These are phyloP conservation scores for Phaseolus coccineus DNA, from an alignment of 331 rosid species.

Conservation along the genomic window DNA sequence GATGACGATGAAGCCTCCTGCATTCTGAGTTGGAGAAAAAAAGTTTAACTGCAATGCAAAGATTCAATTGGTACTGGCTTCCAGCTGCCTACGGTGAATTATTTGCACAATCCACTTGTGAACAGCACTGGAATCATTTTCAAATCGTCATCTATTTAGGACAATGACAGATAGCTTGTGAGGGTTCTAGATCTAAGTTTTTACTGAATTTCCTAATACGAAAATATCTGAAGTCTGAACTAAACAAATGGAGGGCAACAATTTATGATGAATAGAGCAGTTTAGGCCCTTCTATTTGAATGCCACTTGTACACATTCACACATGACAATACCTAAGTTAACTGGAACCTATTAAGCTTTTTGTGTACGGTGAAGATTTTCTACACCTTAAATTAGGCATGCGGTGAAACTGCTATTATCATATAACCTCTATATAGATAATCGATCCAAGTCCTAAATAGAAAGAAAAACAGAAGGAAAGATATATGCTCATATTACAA, in stretches of 20 bases:
- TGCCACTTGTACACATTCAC: not conserved
- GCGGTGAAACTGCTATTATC: not conserved
- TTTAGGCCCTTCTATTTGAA: not conserved
- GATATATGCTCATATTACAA: not conserved
- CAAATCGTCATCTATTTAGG: not conserved
- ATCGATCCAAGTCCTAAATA: not conserved
- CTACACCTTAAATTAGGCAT: slow-evolving; percentile 18
- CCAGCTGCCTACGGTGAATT: slow-evolving; percentile 4
- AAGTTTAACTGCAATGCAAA: not conserved
- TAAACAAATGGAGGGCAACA: not conserved
- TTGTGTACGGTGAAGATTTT: not conserved
- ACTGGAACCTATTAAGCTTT: not conserved
- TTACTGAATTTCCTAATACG: slow-evolving; percentile 12
- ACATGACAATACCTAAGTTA: not conserved
- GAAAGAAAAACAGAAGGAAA: not conserved
- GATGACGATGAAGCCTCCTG: not conserved
- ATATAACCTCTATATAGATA: not conserved
- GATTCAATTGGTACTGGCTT: not conserved
- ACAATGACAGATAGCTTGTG: not conserved
- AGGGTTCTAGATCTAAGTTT: not conserved
- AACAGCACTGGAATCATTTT: not conserved
- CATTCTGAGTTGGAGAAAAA: slow-evolving; percentile 30
- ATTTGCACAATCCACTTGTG: slow-evolving; percentile 15
- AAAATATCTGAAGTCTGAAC: not conserved
- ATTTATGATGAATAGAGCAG: not conserved